Conservation (phyloP, 139 green algal genomes). For the Axilococcus clingmanii region DNA sequence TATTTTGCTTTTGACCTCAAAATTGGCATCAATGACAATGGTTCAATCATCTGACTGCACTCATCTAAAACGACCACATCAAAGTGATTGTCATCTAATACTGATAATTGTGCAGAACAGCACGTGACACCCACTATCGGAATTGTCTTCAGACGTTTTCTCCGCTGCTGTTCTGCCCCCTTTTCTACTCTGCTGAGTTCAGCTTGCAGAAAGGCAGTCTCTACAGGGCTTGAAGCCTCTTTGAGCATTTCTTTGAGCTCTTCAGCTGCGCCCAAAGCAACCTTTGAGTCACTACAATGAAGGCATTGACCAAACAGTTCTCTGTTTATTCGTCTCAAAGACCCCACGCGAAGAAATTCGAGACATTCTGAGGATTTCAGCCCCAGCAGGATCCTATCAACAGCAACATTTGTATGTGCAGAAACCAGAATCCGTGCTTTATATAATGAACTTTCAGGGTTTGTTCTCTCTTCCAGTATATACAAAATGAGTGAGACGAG, state of each 20-base stretch:
- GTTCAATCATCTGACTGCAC: conserved; percentile 73
- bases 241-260: conserved; percentile 56
- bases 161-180: conserved; percentile 51
- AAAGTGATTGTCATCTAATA: conserved; percentile 47
- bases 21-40: conserved; percentile 58
- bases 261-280: conserved; percentile 14
- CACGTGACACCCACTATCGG: conserved; percentile 73
- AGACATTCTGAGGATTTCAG: conserved; percentile 13
- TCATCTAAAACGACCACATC: conserved; percentile 79
- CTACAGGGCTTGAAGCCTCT: conserved; percentile 2
- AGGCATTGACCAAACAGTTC: conserved; percentile 58
- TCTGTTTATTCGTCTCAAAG: conserved; percentile 51
- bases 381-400: conserved; percentile 64
- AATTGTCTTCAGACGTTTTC: conserved; percentile 34
- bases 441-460: background rate
- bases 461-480: conserved; percentile 19
- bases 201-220: conserved; percentile 9
- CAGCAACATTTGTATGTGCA: conserved; percentile 81
- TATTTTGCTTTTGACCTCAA: conserved; percentile 41
- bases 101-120: conserved; percentile 41
- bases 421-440: conserved; percentile 52
- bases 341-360: conserved; percentile 69
- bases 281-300: conserved; percentile 32
- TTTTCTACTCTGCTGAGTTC: conserved; percentile 16
- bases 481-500: conserved; percentile 63